Percentiles rank a stretch among this genome's conserved stretches.
These are phyloP conservation scores for Talaromyces piceae DNA, from an alignment of 2,329 filamentous ascomycete genomes.

Conservation along the genomic window DNA sequence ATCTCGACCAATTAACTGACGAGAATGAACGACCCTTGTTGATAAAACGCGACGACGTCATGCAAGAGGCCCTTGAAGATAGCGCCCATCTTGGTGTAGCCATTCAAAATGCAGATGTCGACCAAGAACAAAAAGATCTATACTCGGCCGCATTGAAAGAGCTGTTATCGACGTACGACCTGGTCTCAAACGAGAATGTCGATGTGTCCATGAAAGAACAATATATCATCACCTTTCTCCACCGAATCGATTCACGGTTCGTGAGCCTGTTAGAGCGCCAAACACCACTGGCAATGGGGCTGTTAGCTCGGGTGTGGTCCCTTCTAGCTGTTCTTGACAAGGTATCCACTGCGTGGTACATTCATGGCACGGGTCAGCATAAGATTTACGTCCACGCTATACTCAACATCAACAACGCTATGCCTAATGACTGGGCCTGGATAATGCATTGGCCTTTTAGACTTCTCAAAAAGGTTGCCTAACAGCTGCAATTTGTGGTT, in stretches of 20 bases:
- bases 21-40: not conserved
- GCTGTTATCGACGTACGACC: not conserved
- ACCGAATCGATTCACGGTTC: constrained; percentile 3
- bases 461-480: not conserved
- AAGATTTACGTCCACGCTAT: not conserved
- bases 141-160: constrained; percentile 1
- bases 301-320: constrained; percentile 2
- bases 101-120: not conserved
- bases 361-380: constrained; percentile 5
- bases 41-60: not conserved
- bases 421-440: constrained; percentile 3
- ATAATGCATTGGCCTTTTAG: constrained; percentile 7
- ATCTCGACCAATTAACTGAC: not conserved
- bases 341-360: constrained; percentile 5
- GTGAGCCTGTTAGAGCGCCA: constrained; percentile 1
- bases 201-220: constrained; percentile 6
- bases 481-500: not conserved
- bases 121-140: not conserved
- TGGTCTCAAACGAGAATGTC: not conserved
- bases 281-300: constrained; percentile 4
- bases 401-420: not conserved
- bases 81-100: not conserved
- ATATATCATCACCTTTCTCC: constrained; percentile 1
- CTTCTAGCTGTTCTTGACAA: constrained; percentile 1
- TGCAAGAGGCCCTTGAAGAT: constrained; percentile 1